Conservation (phyloP, 2,329 filamentous ascomycete species). For the Decorospora gaudefroyi region DNA sequence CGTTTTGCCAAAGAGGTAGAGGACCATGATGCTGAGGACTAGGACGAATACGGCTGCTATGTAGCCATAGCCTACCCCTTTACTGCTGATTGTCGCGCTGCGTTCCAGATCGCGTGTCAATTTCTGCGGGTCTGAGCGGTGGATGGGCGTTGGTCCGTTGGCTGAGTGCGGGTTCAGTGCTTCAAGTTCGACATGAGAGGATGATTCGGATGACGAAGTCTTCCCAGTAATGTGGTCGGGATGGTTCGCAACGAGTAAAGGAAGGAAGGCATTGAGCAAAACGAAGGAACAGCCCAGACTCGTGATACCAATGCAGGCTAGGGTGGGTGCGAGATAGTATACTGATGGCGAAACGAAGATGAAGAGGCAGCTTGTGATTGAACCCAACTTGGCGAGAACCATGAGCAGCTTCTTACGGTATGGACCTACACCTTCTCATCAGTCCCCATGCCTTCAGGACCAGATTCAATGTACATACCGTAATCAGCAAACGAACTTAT, state of each 20-base stretch:
- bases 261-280: slow-evolving; percentile 90
- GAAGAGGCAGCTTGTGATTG: slow-evolving; percentile 78
- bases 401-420: slow-evolving; percentile 86
- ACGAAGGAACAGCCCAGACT: slow-evolving; percentile 95
- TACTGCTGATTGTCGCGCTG: slow-evolving; percentile 83
- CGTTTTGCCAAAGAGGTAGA: slow-evolving; percentile 59
- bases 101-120: slow-evolving; percentile 70
- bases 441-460: too few relatives aligned
- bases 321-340: slow-evolving; percentile 77
- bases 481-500: slow-evolving; percentile 94
- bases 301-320: slow-evolving; percentile 85
- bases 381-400: slow-evolving; percentile 76
- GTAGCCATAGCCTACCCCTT: slow-evolving; percentile 89
- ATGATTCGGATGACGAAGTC: slow-evolving; percentile 12
- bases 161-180: slow-evolving; percentile 30
- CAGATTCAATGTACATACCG: too few relatives aligned
- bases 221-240: slow-evolving; percentile 49
- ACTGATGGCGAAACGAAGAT: slow-evolving; percentile 72
- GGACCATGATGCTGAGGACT: slow-evolving; percentile 72
- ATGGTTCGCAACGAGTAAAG: slow-evolving; percentile 82
- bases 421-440: slow-evolving; percentile 35
- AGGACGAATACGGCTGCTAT: slow-evolving; percentile 81
- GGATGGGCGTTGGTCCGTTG: neutral
- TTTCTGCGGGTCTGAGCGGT: slow-evolving; percentile 21
- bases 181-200: slow-evolving; percentile 37